Conservation (phyloP, 148 eudicot genomes). For the Euryodendron excelsum region DNA sequence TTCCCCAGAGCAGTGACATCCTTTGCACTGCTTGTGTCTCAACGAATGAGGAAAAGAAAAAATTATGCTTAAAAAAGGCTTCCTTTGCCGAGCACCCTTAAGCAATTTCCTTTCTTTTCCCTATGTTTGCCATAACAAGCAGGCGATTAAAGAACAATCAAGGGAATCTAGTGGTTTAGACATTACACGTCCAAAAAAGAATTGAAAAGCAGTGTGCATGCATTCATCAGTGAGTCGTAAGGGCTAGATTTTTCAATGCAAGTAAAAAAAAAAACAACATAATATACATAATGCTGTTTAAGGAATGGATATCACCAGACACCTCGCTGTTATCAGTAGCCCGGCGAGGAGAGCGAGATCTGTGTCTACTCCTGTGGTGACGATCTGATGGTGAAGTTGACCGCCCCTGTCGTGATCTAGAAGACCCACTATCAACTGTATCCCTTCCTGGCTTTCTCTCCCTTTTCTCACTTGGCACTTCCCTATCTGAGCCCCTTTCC, state of each 20-base stretch:
- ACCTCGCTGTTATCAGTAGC: slow-evolving; percentile 73
- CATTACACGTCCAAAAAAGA: not conserved
- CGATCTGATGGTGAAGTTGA: slow-evolving; percentile 66
- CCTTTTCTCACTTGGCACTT: slow-evolving; percentile 37
- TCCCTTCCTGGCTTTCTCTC: slow-evolving; percentile 55
- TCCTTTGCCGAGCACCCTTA: not conserved
- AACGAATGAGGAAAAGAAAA: not conserved
- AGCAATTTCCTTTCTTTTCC: not conserved
- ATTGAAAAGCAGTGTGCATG: slow-evolving; percentile 10
- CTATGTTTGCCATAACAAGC: not conserved
- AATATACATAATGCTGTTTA: slow-evolving; percentile 2
- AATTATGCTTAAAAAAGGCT: not conserved
- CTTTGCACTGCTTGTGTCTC: not conserved
- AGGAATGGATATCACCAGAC: slow-evolving; percentile 84
- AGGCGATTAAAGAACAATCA: not conserved
- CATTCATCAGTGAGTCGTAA: not conserved
- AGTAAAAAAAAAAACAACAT: not conserved
- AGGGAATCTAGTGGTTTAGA: not conserved
- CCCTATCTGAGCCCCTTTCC: slow-evolving; percentile 47
- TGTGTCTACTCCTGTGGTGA: slow-evolving; percentile 54
- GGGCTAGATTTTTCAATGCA: not conserved
- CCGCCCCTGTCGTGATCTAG: slow-evolving; percentile 54
- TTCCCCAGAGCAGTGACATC: not conserved
- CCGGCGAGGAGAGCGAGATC: slow-evolving; percentile 64
- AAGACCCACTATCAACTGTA: slow-evolving; percentile 44